Evolutionary conservation across 768 basidiomycete species (phyloP).

Genomic region (Auricularia cornea): DNA sequence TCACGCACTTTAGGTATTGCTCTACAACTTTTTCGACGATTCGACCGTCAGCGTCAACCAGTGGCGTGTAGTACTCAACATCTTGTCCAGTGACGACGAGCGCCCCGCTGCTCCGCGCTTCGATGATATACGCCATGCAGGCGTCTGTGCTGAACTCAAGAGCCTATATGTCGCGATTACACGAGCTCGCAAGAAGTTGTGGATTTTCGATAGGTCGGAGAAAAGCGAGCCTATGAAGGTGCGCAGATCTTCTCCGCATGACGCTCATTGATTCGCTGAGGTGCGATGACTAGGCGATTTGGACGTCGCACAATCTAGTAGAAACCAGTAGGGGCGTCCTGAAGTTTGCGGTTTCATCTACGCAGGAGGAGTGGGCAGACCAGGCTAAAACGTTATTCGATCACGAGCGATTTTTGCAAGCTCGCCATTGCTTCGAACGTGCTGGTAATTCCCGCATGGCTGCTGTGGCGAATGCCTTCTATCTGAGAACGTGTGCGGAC

Average conservation of each 20-base stretch:
- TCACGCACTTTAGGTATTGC: conserved; percentile 64
- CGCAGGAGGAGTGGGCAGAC: conserved; percentile 37
- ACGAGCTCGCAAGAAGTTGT: conserved; percentile 57
- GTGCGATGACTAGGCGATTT: conserved; percentile 37
- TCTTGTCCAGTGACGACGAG: conserved; percentile 14
- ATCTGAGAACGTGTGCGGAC: conserved; percentile 44
- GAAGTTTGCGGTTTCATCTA: conserved; percentile 46
- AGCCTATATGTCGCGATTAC: conserved; percentile 65
- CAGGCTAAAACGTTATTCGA: conserved; percentile 34
- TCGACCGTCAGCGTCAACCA: conserved; percentile 42
- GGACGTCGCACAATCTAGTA: conserved; percentile 39
- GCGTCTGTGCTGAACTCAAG: conserved; percentile 60
- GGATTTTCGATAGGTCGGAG: conserved; percentile 57
- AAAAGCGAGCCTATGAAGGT: conserved; percentile 55
- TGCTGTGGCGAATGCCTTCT: conserved; percentile 43
- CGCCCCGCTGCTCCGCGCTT: conserved; percentile 35
- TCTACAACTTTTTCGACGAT: conserved; percentile 70
- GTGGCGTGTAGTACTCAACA: conserved; percentile 53
- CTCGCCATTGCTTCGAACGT: conserved; percentile 45
- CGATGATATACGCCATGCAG: conserved; percentile 41
- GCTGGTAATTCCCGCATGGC: conserved; percentile 37
- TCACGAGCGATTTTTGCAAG: conserved; percentile 40
- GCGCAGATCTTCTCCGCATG: too few relatives aligned
- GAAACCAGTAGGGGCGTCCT: conserved; percentile 43
- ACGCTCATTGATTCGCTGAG: neutral